Base-by-base conservation (phyloP, 1,139 yeast genomes). In the Blastobotrys illinoisensis region DNA sequence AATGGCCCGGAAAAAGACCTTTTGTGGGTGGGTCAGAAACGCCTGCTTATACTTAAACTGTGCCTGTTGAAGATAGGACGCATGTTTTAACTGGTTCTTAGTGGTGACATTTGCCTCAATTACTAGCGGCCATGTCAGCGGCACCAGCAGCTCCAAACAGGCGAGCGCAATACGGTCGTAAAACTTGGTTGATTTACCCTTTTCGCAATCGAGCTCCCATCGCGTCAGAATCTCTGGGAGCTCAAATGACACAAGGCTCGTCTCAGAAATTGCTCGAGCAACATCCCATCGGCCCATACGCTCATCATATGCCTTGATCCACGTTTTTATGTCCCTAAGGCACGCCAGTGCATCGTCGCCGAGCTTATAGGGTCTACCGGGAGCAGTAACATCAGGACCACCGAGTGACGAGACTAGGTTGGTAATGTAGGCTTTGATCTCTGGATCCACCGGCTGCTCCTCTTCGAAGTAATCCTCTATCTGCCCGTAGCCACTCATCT, bases 341-440 rank as follows among this genome's bases (percentile, higher is more conserved):
- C 98, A 89, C 0, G 91, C 91, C 57, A 88, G 72, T 1, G 97
- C 97, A 67, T 93, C 98, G 61, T 86, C 91, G 9, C 99, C 99
- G 2, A 91, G 76, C 60, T 81, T 82, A 65, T 93, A 93, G 0
- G 85, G 83, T 1, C 81, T 77, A 2, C 75, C 73, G 0, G 76
- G 76, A 2, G 67, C 59, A 0, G 86, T 70, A 53, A 82, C 78
- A 67, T 88, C 96, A 0, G 81, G 77, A 1, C 96, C 96, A 49
- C 97, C 97, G 1, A 89, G 73, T 0, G 96, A 93, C 1, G 93
- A 79, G 3, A 86, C 88, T 51, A 88, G 75, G 48, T 85, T 83
- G 13, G 88, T 76, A 43, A 88, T 82, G 66, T 85, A 88, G 0
- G 89, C 86, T 60, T 79, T 80, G 46, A 86, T 71, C 56, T 64